Percentiles rank a stretch among this genome's conserved stretches.
Evolutionary conservation across 352 stramenopile species (phyloP).

Genomic region (Phytophthora rubi): DNA sequence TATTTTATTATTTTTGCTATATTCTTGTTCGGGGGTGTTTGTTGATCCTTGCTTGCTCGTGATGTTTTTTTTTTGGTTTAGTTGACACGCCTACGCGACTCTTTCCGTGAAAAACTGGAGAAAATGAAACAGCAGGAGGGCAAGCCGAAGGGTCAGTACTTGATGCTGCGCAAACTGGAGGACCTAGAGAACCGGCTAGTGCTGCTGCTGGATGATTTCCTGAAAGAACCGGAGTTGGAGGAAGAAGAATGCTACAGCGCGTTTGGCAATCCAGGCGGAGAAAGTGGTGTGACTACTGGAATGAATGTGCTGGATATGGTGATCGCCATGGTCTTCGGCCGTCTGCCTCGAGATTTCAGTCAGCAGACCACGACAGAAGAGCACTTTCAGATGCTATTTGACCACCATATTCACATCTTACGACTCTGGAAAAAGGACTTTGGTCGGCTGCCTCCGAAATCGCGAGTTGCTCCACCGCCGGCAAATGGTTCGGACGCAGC

Average conservation of each 20-base stretch:
- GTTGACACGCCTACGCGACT: slow-evolving; percentile 71
- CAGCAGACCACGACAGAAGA: slow-evolving; percentile 60
- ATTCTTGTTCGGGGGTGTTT: neutral
- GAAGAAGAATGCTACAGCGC: slow-evolving; percentile 55
- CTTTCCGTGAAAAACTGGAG: slow-evolving; percentile 67
- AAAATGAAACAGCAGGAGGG: slow-evolving; percentile 30
- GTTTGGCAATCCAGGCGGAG: slow-evolving; percentile 35
- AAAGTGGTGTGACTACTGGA: slow-evolving; percentile 34
- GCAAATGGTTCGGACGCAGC: slow-evolving; percentile 19
- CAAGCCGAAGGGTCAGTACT: slow-evolving; percentile 43
- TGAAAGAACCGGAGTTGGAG: slow-evolving; percentile 63
- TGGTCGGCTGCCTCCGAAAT: slow-evolving; percentile 63
- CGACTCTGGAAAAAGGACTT: slow-evolving; percentile 88
- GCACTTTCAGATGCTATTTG: slow-evolving; percentile 78
- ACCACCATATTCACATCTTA: slow-evolving; percentile 82
- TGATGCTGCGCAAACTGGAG: slow-evolving; percentile 81
- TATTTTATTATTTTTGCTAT: neutral
- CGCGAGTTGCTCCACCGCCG: slow-evolving; percentile 13
- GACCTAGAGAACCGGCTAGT: slow-evolving; percentile 79
- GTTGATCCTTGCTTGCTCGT: neutral
- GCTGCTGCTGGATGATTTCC: slow-evolving; percentile 60
- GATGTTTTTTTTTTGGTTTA: slow-evolving; percentile 7
- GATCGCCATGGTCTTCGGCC: slow-evolving; percentile 84
- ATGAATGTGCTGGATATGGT: slow-evolving; percentile 91
- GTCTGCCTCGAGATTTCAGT: slow-evolving; percentile 73